Evolutionary conservation across 169 alveolate species (phyloP).

Genomic region (Toxoplasma gondii): DNA sequence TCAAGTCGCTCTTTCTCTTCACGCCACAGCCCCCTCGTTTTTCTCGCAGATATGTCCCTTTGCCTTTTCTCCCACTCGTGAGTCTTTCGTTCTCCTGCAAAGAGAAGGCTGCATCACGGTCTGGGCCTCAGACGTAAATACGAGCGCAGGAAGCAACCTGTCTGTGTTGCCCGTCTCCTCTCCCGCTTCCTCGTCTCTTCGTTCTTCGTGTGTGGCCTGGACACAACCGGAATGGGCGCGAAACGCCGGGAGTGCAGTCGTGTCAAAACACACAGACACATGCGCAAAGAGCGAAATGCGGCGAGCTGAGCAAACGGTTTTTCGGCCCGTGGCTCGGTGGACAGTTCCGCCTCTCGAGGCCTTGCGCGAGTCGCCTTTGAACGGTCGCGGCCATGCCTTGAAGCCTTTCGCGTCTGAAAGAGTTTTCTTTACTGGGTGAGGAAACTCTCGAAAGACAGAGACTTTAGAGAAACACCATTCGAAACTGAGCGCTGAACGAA

Average conservation of each 20-base stretch:
- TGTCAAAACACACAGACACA: background rate
- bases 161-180: background rate
- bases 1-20: background rate
- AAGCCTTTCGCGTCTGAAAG: background rate
- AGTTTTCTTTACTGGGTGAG: background rate
- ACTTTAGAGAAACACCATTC: too few relatives aligned
- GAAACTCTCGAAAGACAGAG: too few relatives aligned
- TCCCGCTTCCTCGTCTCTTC: background rate
- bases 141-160: background rate
- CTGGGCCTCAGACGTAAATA: background rate
- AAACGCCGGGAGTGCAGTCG: background rate
- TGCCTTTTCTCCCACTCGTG: background rate
- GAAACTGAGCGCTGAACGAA: too few relatives aligned
- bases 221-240: background rate
- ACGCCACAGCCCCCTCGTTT: background rate
- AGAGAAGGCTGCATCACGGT: slow-evolving; percentile 16
- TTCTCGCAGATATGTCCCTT: background rate
- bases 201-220: too few relatives aligned
- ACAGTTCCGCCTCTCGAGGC: background rate
- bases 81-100: background rate
- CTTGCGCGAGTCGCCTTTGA: background rate
- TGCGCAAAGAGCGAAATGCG: background rate
- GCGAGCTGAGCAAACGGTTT: background rate
- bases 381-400: background rate
- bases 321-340: background rate